Evolutionary conservation across 2,329 filamentous ascomycete genomes (phyloP), one percentile per base, ranked within the genome.

Genomic region (Coleophoma crateriformis): DNA sequence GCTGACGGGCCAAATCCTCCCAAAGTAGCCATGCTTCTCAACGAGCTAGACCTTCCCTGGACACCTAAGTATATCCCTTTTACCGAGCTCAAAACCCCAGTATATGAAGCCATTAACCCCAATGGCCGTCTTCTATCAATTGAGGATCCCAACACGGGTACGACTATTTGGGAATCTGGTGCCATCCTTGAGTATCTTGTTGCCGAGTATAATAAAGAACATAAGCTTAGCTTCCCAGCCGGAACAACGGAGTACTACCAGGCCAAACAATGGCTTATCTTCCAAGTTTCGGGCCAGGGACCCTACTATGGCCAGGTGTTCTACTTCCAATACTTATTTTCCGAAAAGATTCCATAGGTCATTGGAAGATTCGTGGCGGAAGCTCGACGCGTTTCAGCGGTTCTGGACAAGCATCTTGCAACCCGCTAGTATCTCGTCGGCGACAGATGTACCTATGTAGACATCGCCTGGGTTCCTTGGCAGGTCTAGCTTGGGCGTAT

Each of bases 291-390:
- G 32, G 64, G 65, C 14, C 64, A 67, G 50, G 67, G 65, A 6
- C 67, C 65, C 3, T 71, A 69, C 51, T 69, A 82, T 17, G 59
- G 59, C 5, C 59, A 61, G 45, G 45, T 49, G 19, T 50, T 45
- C n/a, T 67, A 64, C 63, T 68, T 67, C 52, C 27, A 32, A 13
- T 52, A 52, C 4, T 62, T 53, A 44, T 65, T 68, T 50, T 20
- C 58, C 0, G 72, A 75, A 57, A 64, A 71, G 50, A 10, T 76
- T 6, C 63, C 63, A 1, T 68, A 63, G 11, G 74, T 71, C 5
- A 58, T 70, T 22, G 62, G 68, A 13, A 61, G 73, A 13, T 77
- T 76, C 58, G 52, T 51, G n/a, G 64, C 67, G 7, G 72, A 77
- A 57, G 64, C 71, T n/a, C 37, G 34, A 5, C 45, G 49, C 7